A percentile compares a stretch with the other conserved stretches of the same genome.
Conservation (phyloP, 2,329 filamentous ascomycete species). For the Neofusicoccum ribis region DNA sequence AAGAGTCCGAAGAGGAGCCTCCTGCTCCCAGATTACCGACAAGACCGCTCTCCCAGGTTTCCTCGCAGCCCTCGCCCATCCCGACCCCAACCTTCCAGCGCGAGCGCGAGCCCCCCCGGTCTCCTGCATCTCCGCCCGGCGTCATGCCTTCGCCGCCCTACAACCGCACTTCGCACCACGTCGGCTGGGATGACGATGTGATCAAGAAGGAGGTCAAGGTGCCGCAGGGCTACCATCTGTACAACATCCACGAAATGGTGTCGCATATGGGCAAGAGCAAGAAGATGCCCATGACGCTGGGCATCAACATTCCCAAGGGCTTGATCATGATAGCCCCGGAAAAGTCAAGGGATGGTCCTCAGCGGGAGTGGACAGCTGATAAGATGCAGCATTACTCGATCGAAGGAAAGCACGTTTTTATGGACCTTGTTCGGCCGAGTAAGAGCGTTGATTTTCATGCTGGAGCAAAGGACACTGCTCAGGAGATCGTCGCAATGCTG, state of each 20-base stretch:
- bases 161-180: conserved; percentile 35
- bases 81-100: conserved; percentile 36
- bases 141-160: conserved; percentile 57
- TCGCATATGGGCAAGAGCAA: conserved; percentile 96
- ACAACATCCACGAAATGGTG: conserved; percentile 97
- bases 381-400: conserved; percentile 97
- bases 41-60: conserved; percentile 59
- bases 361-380: conserved; percentile 91
- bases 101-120: conserved; percentile 22
- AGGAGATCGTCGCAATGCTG: conserved; percentile 85
- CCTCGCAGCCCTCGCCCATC: conserved; percentile 50
- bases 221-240: conserved; percentile 74
- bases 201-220: conserved; percentile 36
- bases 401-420: conserved; percentile 95
- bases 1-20: conserved; percentile 67
- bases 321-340: conserved; percentile 90
- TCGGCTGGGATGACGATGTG: conserved; percentile 46
- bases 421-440: conserved; percentile 87
- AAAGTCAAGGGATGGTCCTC: conserved; percentile 75
- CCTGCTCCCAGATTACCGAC: conserved; percentile 62
- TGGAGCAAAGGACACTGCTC: conserved; percentile 92
- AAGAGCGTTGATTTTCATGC: conserved; percentile 97
- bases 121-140: conserved; percentile 22
- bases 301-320: conserved; percentile 87
- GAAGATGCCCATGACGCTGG: conserved; percentile 96